phyloP scores from a whole-genome alignment of 495 filamentous ascomycete species.

The Neurospora sp. region DNA sequence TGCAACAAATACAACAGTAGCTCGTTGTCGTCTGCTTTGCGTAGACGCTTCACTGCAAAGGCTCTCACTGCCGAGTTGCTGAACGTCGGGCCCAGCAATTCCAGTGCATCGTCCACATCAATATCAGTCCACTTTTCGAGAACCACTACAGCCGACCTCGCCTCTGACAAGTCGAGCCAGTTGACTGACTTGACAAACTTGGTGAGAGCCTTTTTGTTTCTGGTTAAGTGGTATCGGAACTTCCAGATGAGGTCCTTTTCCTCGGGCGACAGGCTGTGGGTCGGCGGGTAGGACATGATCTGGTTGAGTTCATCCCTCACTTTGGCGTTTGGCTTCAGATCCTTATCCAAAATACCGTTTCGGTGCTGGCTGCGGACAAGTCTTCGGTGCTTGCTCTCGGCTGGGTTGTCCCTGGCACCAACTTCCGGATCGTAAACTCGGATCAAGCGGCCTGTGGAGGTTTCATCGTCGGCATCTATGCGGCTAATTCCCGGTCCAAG shows the following conservation, averaged over 20 bases:
- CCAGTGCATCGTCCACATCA: conserved; percentile 92
- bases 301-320: conserved; percentile 85
- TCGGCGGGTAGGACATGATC: conserved; percentile 88
- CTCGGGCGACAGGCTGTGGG: conserved; percentile 72
- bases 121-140: conserved; percentile 94
- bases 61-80: conserved; percentile 79
- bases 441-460: conserved; percentile 51
- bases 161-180: conserved; percentile 81
- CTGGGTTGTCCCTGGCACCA: conserved; percentile 79
- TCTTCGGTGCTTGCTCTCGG: conserved; percentile 87
- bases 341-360: conserved; percentile 85
- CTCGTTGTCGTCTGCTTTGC: conserved; percentile 90
- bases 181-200: conserved; percentile 97
- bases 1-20: conserved; percentile 87
- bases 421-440: conserved; percentile 91
- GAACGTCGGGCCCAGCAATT: conserved; percentile 85
- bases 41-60: conserved; percentile 85
- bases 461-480: conserved; percentile 41
- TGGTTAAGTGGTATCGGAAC: conserved; percentile 84
- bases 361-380: conserved; percentile 80
- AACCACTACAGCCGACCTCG: conserved; percentile 79
- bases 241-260: conserved; percentile 97
- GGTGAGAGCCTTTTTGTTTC: conserved; percentile 87
- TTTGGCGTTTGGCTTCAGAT: conserved; percentile 93
- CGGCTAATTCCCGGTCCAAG: conserved; percentile 75